phyloP scores from a whole-genome alignment of 73 alveolate genomes.

The Paramecium primaurelia region DNA sequence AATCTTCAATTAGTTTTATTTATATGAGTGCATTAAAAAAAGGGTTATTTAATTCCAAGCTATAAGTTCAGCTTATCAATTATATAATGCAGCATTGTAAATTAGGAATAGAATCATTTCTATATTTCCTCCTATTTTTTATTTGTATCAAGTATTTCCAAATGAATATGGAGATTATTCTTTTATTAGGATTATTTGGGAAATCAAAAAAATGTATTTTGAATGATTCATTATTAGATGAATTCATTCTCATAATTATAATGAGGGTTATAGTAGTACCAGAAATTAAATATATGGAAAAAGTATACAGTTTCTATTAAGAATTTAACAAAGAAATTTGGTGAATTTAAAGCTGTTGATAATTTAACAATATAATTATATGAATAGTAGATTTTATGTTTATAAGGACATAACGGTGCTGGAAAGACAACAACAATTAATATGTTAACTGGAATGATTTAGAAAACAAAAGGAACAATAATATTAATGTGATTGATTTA shows the following conservation, averaged over 20 bases:
- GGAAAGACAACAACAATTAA: conserved; percentile 97
- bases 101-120: background rate
- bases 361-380: conserved; percentile 60
- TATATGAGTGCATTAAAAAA: background rate
- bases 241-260: background rate
- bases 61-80: background rate
- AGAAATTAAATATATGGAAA: background rate
- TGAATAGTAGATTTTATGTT: conserved; percentile 56
- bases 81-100: background rate
- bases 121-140: conserved; percentile 40
- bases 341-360: conserved; percentile 88
- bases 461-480: conserved; percentile 67
- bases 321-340: conserved; percentile 59
- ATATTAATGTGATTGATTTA: conserved; percentile 66
- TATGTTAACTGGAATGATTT: conserved; percentile 81
- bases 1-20: background rate
- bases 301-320: background rate
- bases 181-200: background rate
- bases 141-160: conserved; percentile 44
- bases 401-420: conserved; percentile 99
- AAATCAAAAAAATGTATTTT: background rate
- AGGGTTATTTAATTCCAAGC: background rate
- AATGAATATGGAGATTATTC: conserved; percentile 28
- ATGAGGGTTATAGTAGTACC: conserved; percentile 1
- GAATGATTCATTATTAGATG: background rate